phyloP scores from a whole-genome alignment of 805 yeast species.

The Yueomyces sinensis region DNA sequence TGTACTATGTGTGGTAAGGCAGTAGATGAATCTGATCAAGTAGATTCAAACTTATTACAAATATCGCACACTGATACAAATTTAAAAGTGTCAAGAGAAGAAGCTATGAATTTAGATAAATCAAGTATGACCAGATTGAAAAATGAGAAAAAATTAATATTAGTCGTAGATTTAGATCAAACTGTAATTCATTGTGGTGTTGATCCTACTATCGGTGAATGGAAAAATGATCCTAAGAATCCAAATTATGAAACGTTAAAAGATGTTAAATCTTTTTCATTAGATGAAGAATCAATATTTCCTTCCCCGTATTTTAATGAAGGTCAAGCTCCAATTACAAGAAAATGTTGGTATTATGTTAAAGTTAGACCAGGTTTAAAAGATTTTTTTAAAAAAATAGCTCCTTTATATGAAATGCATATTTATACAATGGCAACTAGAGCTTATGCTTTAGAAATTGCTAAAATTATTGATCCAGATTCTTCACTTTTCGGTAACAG shows the following conservation, averaged over 20 bases:
- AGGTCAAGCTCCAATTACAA: constrained; percentile 48
- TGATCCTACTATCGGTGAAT: constrained; percentile 92
- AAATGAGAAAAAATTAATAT: constrained; percentile 53
- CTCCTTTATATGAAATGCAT: constrained; percentile 71
- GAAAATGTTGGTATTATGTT: constrained; percentile 79
- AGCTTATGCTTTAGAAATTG: constrained; percentile 80
- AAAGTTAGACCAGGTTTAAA: constrained; percentile 80
- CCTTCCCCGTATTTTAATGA: constrained; percentile 44
- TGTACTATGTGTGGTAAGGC: constrained; percentile 88
- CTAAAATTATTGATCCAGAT: constrained; percentile 81
- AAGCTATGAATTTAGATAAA: constrained; percentile 76
- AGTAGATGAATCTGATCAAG: constrained; percentile 68
- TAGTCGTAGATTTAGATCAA: constrained; percentile 94
- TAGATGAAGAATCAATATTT: constrained; percentile 58
- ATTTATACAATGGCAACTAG: constrained; percentile 98
- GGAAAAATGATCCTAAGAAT: constrained; percentile 78
- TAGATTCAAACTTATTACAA: constrained; percentile 33
- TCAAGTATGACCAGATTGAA: constrained; percentile 47
- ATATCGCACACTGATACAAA: constrained; percentile 86
- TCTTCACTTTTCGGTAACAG: constrained; percentile 83
- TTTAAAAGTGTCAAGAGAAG: constrained; percentile 68
- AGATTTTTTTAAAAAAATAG: constrained; percentile 53
- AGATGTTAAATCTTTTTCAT: constrained; percentile 64
- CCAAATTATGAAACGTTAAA: constrained; percentile 78
- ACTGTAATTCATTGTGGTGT: constrained; percentile 97